phyloP scores from a whole-genome alignment of 805 yeast genomes.

The Debaryomyces hansenii region DNA sequence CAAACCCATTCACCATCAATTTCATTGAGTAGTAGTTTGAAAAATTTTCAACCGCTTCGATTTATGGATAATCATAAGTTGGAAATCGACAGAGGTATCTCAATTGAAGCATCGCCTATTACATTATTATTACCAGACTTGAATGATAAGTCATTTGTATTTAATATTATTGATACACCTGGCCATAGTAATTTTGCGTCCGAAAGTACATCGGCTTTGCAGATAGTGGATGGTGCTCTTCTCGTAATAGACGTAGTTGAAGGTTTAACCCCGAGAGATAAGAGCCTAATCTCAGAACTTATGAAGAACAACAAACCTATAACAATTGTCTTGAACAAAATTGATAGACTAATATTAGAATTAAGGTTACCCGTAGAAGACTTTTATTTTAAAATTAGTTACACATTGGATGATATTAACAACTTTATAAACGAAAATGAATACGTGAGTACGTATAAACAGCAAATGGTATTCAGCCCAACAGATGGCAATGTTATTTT shows the following conservation, averaged over 20 bases:
- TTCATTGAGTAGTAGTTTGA: conserved; percentile 22
- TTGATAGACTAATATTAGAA: conserved; percentile 85
- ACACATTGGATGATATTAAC: conserved; percentile 66
- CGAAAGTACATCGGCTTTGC: conserved; percentile 60
- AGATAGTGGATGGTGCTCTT: conserved; percentile 63
- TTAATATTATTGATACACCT: conserved; percentile 81
- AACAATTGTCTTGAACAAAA: conserved; percentile 67
- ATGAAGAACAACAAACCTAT: conserved; percentile 52
- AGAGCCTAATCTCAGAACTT: conserved; percentile 51
- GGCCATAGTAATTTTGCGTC: conserved; percentile 88
- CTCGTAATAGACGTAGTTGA: conserved; percentile 84
- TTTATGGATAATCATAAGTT: conserved; percentile 72
- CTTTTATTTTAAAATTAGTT: conserved; percentile 65
- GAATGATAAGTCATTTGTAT: conserved; percentile 50
- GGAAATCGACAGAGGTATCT: conserved; percentile 69
- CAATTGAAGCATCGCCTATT: conserved; percentile 64
- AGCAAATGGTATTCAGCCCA: conserved; percentile 52
- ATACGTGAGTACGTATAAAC: conserved; percentile 24
- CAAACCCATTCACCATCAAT: conserved; percentile 58
- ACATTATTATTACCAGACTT: conserved; percentile 58
- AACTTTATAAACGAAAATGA: conserved; percentile 40
- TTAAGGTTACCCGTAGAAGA: conserved; percentile 72
- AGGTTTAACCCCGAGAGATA: conserved; percentile 65
- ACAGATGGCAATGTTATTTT: conserved; percentile 67
- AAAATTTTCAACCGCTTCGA: conserved; percentile 48